Base-by-base conservation (phyloP, 495 filamentous ascomycete genomes). In the Tuber calosporum region DNA sequence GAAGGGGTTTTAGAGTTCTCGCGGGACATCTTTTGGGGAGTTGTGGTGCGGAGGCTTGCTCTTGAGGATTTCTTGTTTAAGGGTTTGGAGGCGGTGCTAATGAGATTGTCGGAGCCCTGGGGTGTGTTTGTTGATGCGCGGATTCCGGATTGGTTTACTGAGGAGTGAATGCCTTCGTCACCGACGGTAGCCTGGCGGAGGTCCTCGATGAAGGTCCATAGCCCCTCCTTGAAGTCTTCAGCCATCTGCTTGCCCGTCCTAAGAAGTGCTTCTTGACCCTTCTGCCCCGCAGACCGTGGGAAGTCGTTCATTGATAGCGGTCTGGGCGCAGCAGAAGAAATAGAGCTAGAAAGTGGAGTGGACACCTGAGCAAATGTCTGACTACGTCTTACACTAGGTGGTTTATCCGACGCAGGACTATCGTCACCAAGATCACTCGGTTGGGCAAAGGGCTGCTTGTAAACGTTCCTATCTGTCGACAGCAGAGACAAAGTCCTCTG, bases 161-260 rank as follows among this genome's bases (percentile, higher is more conserved):
- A 68, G 19, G 78, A 75, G 37, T 69, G 79, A 73, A 93, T 88
- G 17, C 88, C 91, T 82, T 98, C 95, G 41, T 98, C 95, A 53
- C 94, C 95, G 19, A 97, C 92, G 3, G 95, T 96, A 20, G 93
- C 95, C 83, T 99, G 95, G 75, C 93, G 86, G 38, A 99, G 87
- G 82, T 98, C 95, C 80, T 98, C 95, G 74, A 97, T 87, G 82
- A 98, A 99, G 20, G 93, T 97, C 92, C 92, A 95, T n/a, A 98
- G 84, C 0, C 95, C 95, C 58, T 93, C 89, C 75, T 90, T 90
- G 79, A 99, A 87, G 82, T 96, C 95, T 13, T 90, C 91, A 3
- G 95, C 94, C 82, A 98, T 91, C 81, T 96, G 92, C 80, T 93
- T 93, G 67, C 90, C 89, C 1, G 89, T 90, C 69, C 86, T 86